Percentiles rank a stretch among this genome's conserved stretches.
These are phyloP conservation scores for Thraustochytrium striatum DNA, from an alignment of 352 stramenopile genomes.

Conservation along the genomic window DNA sequence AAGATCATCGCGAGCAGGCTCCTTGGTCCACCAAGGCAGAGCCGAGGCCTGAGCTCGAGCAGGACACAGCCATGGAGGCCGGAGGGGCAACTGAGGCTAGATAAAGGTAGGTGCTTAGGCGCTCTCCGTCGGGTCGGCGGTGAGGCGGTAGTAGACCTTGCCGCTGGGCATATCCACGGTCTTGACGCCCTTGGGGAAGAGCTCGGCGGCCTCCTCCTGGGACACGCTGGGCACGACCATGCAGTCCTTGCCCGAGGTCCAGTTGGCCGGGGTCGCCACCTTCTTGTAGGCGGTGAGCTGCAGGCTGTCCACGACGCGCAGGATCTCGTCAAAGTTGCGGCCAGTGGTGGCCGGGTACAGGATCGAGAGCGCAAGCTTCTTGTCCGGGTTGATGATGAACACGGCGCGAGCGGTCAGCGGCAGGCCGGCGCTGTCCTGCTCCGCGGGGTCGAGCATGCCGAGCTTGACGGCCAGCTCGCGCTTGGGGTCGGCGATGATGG, in stretches of 20 bases:
- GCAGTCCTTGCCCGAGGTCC: conserved; percentile 63
- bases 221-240: conserved; percentile 66
- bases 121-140: conserved; percentile 35
- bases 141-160: conserved; percentile 72
- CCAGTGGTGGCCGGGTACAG: conserved; percentile 85
- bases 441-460: conserved; percentile 77
- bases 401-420: conserved; percentile 81
- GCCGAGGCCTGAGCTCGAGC: too few relatives aligned
- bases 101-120: conserved; percentile 4
- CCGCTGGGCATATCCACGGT: conserved; percentile 67
- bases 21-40: too few relatives aligned
- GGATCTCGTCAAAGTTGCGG: conserved; percentile 85
- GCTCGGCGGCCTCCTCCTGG: conserved; percentile 62
- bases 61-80: too few relatives aligned
- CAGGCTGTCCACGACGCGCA: conserved; percentile 79
- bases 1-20: too few relatives aligned
- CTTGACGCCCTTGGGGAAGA: conserved; percentile 63
- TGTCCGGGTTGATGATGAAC: conserved; percentile 80
- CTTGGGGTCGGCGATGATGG: conserved; percentile 79
- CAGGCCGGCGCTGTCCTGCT: conserved; percentile 68
- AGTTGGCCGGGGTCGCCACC: conserved; percentile 67
- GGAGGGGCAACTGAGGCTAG: too few relatives aligned
- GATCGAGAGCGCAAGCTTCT: conserved; percentile 78
- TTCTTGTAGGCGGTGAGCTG: conserved; percentile 62
- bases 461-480: conserved; percentile 70